Evolutionary conservation across 176 grass and related monocot genomes (phyloP).

Genomic region (Bolboschoenus planiculmis): DNA sequence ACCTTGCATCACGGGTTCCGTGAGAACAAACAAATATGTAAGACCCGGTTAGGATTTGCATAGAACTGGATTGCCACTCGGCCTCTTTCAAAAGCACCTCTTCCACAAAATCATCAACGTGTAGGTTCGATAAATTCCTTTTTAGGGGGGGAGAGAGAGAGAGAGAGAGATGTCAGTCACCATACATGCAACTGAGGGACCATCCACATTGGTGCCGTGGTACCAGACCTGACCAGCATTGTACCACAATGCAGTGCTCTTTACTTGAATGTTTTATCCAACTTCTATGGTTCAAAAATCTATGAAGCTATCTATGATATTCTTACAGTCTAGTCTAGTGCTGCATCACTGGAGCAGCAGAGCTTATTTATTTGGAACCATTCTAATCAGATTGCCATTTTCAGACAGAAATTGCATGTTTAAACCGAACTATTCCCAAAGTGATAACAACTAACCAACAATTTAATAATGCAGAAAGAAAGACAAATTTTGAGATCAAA

Average conservation of each 20-base stretch:
- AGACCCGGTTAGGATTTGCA: conserved; percentile 53
- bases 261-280: neutral
- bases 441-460: neutral
- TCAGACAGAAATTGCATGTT: neutral
- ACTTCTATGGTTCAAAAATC: neutral
- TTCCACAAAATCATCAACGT: conserved; percentile 80
- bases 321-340: neutral
- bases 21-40: conserved; percentile 92
- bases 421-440: neutral
- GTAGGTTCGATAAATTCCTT: conserved; percentile 65
- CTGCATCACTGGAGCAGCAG: neutral
- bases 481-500: neutral
- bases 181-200: neutral
- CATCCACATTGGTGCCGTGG: neutral
- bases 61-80: conserved; percentile 57
- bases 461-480: neutral
- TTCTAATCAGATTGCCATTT: neutral
- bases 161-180: neutral
- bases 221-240: neutral
- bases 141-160: neutral
- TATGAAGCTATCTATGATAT: neutral
- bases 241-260: neutral
- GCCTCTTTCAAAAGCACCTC: conserved; percentile 85
- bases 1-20: conserved; percentile 78
- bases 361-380: neutral